These are phyloP conservation scores for Leptographium wingfieldii DNA, from an alignment of 2,329 filamentous ascomycete species.

Conservation along the genomic window DNA sequence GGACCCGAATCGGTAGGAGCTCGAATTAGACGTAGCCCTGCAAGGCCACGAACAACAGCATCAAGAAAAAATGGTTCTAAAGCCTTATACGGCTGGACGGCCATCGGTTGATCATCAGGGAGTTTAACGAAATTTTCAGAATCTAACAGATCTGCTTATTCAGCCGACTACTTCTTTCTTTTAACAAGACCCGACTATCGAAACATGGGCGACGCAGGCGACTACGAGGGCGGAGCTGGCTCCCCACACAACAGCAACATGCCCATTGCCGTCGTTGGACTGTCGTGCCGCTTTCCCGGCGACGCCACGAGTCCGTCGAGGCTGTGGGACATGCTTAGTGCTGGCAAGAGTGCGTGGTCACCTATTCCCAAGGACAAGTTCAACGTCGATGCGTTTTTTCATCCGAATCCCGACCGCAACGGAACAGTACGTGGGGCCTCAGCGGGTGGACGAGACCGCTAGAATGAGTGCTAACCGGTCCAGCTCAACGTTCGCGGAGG, in stretches of 20 bases:
- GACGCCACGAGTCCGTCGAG: slow-evolving; percentile 15
- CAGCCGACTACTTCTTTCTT: neutral
- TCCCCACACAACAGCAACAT: neutral
- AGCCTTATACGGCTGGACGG: neutral
- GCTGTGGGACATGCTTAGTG: slow-evolving; percentile 18
- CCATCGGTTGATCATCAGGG: no score
- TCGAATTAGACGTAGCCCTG: neutral
- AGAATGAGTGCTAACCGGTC: no score
- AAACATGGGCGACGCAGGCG: neutral
- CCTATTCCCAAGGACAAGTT: slow-evolving; percentile 17
- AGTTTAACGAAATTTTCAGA: no score
- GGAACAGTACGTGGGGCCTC: slow-evolving; percentile 9
- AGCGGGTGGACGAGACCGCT: neutral
- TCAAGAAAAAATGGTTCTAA: neutral
- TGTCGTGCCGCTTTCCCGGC: slow-evolving; percentile 16
- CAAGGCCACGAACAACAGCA: neutral
- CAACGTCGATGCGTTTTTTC: slow-evolving; percentile 19
- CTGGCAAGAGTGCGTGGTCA: slow-evolving; percentile 15
- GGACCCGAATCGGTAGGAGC: no score
- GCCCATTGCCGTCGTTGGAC: slow-evolving; percentile 16
- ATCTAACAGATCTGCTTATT: no score
- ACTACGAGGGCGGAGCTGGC: neutral
- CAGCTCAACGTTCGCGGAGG: no score
- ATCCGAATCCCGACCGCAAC: slow-evolving; percentile 7
- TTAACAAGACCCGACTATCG: neutral